Evolutionary conservation across 495 filamentous ascomycete species (phyloP), one percentile per base, ranked within the genome.

Genomic region (Aspergillus panamensis): DNA sequence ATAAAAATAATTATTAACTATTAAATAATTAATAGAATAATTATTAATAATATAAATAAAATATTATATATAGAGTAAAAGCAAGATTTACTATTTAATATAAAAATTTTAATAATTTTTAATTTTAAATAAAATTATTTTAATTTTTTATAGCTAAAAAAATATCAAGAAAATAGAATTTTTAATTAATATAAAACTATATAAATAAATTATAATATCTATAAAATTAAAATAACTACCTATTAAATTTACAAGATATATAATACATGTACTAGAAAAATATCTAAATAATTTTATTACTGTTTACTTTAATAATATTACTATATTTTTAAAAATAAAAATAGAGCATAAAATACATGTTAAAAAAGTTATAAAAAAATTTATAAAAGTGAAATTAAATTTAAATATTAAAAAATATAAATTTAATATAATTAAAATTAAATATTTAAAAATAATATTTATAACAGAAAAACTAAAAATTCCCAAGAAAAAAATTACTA

Each of bases 91-190:
- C 21, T 51, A 39, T 14, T 40, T 8, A n/a, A 29, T 25, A 10
- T 19, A 31, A 49, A 48, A 29, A 40, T 19, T 16, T 16, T 48
- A 55, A 35, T 37, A 45, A 8, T 60, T n/a, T 52, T 45, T 62
- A 39, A 53, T 50, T 13, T 49, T 35, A 30, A 42, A 3, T 62
- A 51, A 57, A 25, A 17, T 52, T 49, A 47, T 47, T 52, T 8
- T 17, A 56, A 57, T 25, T 9, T 57, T 44, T 32, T 1, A 42
- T 51, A 56, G n/a, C n/a, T n/a, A n/a, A n/a, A n/a, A n/a, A n/a
- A n/a, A n/a, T n/a, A n/a, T n/a, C n/a, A n/a, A n/a, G 31, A 39
- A 51, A 47, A 54, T 43, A 20, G 33, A 0, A 51, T 55, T 33
- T 50, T 44, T 54, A 3, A 54, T n/a, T 19, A 25, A 54, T 44